Evolutionary conservation across 2,329 filamentous ascomycete species (phyloP).

Genomic region (Teratosphaeria pseudoeucalypti): DNA sequence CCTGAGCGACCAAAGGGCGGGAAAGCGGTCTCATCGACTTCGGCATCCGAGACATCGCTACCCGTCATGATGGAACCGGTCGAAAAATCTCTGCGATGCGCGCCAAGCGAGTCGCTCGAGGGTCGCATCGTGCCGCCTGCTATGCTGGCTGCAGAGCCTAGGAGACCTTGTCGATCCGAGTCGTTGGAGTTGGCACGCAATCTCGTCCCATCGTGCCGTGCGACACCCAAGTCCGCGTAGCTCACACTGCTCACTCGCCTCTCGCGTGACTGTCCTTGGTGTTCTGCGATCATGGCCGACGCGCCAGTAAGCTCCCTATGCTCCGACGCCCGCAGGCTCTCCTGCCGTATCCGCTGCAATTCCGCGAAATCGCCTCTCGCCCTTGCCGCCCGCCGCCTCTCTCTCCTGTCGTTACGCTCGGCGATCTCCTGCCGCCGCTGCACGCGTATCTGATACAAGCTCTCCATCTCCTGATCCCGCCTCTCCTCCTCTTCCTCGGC

Average conservation of each 20-base stretch:
- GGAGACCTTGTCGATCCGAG: conserved; percentile 62
- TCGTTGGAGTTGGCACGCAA: conserved; percentile 63
- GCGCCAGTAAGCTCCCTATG: conserved; percentile 27
- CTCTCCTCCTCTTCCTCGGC: conserved; percentile 66
- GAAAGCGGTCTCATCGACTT: conserved; percentile 9
- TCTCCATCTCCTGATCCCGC: conserved; percentile 85
- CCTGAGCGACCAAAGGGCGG: conserved; percentile 23
- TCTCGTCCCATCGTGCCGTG: conserved; percentile 65
- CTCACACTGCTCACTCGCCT: conserved; percentile 63
- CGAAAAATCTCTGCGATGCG: conserved; percentile 34
- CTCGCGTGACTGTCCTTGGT: conserved; percentile 51
- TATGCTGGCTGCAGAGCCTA: conserved; percentile 57
- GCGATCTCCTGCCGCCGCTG: conserved; percentile 64
- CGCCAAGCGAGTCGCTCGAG: conserved; percentile 17
- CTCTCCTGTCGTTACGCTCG: conserved; percentile 67
- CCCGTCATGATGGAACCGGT: conserved; percentile 6
- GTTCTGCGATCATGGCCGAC: conserved; percentile 44
- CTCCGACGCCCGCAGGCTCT: conserved; percentile 45
- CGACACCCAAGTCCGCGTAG: conserved; percentile 66
- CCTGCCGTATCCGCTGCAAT: conserved; percentile 51
- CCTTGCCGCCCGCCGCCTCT: conserved; percentile 60
- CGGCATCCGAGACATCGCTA: conserved; percentile 24
- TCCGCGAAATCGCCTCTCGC: conserved; percentile 58
- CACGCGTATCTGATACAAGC: conserved; percentile 77
- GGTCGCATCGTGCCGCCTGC: conserved; percentile 20